Percentiles rank a stretch among this genome's conserved stretches.
phyloP scores from a whole-genome alignment of 768 basidiomycete species.

The Suillus decipiens region DNA sequence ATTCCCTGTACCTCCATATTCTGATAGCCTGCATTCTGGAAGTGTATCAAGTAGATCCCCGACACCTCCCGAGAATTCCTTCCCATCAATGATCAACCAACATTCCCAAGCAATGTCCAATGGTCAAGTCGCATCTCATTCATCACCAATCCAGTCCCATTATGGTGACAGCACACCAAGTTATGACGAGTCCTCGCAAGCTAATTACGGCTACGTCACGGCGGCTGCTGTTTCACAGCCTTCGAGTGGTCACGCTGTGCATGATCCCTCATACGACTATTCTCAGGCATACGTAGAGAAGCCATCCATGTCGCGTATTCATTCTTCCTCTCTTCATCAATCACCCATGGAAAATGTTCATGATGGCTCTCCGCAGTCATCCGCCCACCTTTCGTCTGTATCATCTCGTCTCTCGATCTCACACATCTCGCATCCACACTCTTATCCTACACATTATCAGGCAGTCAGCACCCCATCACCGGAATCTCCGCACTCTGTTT shows the following conservation, averaged over 20 bases:
- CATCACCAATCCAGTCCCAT: constrained; percentile 31
- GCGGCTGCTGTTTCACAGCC: constrained; percentile 25
- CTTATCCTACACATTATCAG: constrained; percentile 40
- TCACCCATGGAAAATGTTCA: constrained; percentile 29
- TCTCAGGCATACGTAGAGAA: constrained; percentile 31
- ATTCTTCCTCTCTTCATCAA: constrained; percentile 31
- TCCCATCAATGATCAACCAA: constrained; percentile 36
- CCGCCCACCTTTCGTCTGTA: constrained; percentile 35
- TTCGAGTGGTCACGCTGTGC: constrained; percentile 22
- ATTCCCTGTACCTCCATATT: constrained; percentile 24
- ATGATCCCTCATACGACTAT: constrained; percentile 32
- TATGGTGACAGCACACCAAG: constrained; percentile 32
- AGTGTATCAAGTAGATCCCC: constrained; percentile 44
- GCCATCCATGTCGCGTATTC: constrained; percentile 31
- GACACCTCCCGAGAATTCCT: constrained; percentile 46
- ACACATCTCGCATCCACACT: constrained; percentile 57
- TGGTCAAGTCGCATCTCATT: constrained; percentile 32
- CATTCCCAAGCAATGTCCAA: constrained; percentile 39
- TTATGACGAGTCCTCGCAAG: constrained; percentile 33
- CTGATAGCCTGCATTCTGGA: constrained; percentile 32
- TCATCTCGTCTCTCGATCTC: constrained; percentile 62
- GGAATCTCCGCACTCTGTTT: constrained; percentile 51
- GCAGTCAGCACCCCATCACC: constrained; percentile 48
- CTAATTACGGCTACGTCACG: constrained; percentile 32
- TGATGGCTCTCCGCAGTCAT: constrained; percentile 33